phyloP scores from a whole-genome alignment of 2,329 filamentous ascomycete species.

The Ophiostoma ips region DNA sequence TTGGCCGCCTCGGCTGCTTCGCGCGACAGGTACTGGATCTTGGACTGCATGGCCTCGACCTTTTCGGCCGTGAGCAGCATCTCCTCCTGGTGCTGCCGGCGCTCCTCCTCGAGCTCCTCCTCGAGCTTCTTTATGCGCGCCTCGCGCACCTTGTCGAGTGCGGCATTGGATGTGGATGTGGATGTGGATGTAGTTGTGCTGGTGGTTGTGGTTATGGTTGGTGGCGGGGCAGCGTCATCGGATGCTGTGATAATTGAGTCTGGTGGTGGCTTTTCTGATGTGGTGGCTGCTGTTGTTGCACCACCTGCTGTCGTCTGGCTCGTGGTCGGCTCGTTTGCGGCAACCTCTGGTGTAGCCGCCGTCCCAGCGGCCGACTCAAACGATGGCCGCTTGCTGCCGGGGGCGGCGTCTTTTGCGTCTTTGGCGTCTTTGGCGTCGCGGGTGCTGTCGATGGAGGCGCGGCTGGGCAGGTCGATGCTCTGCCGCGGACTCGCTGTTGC shows the following conservation, averaged over 20 bases:
- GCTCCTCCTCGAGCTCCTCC: constrained; percentile 23
- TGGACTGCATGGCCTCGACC: constrained; percentile 83
- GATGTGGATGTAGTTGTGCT: background rate
- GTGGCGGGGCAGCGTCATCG: background rate
- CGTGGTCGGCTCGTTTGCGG: background rate
- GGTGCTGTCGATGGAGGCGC: constrained; percentile 20
- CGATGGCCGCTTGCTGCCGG: constrained; percentile 9
- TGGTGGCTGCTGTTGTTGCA: background rate
- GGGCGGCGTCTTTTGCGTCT: constrained; percentile 4
- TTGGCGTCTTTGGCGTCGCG: constrained; percentile 11
- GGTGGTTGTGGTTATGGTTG: background rate
- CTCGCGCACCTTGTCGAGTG: constrained; percentile 24
- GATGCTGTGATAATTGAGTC: background rate
- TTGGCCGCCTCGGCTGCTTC: constrained; percentile 66
- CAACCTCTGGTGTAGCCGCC: background rate
- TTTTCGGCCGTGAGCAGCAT: constrained; percentile 71
- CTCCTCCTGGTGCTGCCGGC: constrained; percentile 60
- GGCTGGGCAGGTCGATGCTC: constrained; percentile 24
- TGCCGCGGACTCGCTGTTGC: constrained; percentile 27
- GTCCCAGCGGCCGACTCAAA: constrained; percentile 2
- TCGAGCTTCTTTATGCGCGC: constrained; percentile 25
- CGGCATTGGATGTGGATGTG: background rate
- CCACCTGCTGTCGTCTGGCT: background rate
- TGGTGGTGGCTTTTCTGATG: background rate
- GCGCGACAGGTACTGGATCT: constrained; percentile 75